These are phyloP conservation scores for Rhodotorula sp. DNA, from an alignment of 1,284 basidiomycete species.

Conservation along the genomic window DNA sequence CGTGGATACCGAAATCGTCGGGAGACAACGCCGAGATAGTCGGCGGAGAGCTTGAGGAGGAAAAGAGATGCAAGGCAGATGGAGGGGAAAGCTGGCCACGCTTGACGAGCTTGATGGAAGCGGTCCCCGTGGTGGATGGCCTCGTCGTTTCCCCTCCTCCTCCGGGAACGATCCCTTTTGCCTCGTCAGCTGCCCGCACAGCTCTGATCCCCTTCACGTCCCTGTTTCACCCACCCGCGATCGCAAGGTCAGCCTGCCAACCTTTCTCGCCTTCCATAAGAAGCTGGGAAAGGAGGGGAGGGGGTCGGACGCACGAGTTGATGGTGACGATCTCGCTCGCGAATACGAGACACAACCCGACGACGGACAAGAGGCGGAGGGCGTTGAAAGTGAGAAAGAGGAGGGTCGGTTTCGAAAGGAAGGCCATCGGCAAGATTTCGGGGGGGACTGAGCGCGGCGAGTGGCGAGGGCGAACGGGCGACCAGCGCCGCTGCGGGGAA, in stretches of 20 bases:
- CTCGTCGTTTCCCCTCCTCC: neutral
- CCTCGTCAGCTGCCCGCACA: neutral
- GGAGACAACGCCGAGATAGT: neutral
- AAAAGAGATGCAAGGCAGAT: too few relatives aligned
- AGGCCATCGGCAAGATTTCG: neutral
- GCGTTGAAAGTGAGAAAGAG: conserved; percentile 73
- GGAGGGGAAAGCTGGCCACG: neutral
- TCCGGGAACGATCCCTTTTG: neutral
- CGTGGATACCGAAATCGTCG: too few relatives aligned
- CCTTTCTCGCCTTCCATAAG: neutral
- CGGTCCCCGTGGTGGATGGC: conserved; percentile 1
- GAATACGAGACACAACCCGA: conserved; percentile 69
- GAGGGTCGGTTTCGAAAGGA: conserved; percentile 38
- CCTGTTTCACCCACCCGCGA: neutral
- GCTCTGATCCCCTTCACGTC: conserved; percentile 15
- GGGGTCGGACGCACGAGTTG: conserved; percentile 55
- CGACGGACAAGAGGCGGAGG: conserved; percentile 71
- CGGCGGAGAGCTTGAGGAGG: neutral
- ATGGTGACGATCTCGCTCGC: conserved; percentile 74
- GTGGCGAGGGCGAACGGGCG: neutral
- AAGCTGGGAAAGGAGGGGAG: neutral
- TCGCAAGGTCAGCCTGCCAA: neutral
- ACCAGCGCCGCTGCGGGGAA: neutral
- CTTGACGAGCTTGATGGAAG: conserved; percentile 3
- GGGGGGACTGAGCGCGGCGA: neutral